Evolutionary conservation across 1,284 basidiomycete species (phyloP).

Genomic region (Amylostereum areolatum): DNA sequence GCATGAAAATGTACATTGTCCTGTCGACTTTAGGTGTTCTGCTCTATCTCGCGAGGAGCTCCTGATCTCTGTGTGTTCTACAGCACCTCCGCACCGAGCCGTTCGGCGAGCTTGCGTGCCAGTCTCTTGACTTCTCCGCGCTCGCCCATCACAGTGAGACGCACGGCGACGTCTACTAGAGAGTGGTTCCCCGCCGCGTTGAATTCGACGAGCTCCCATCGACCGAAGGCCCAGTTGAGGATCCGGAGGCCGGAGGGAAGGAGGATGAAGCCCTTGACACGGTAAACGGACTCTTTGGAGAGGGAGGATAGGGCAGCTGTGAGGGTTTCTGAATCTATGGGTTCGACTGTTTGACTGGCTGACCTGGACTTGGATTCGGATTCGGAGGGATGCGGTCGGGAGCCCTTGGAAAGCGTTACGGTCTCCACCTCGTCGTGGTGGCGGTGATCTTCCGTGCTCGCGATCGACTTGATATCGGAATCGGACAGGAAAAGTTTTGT

Average conservation of each 20-base stretch:
- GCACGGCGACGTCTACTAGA: constrained; percentile 33
- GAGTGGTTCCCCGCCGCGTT: constrained; percentile 26
- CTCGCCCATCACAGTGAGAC: constrained; percentile 84
- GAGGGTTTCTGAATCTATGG: constrained; percentile 29
- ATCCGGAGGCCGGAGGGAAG: constrained; percentile 50
- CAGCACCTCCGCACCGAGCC: constrained; percentile 36
- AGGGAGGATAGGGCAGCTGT: constrained; percentile 43
- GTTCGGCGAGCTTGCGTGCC: constrained; percentile 50
- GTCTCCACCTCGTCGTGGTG: constrained; percentile 85
- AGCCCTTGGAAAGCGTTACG: constrained; percentile 41
- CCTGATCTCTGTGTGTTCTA: constrained; percentile 13
- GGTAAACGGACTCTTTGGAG: constrained; percentile 65
- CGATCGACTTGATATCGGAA: constrained; percentile 15
- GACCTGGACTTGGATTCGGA: constrained; percentile 27
- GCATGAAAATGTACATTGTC: too few species aligned
- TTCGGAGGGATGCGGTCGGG: too few species aligned
- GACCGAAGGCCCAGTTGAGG: constrained; percentile 89
- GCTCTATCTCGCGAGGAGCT: background rate
- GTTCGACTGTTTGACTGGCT: constrained; percentile 14
- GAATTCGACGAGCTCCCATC: constrained; percentile 60
- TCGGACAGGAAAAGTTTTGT: constrained; percentile 59
- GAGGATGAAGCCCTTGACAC: constrained; percentile 78
- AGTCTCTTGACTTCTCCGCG: constrained; percentile 68
- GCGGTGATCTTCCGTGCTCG: too few species aligned
- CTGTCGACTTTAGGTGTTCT: too few species aligned